Conservation (phyloP, 352 stramenopile genomes). For the Globisporangium nodosum region DNA sequence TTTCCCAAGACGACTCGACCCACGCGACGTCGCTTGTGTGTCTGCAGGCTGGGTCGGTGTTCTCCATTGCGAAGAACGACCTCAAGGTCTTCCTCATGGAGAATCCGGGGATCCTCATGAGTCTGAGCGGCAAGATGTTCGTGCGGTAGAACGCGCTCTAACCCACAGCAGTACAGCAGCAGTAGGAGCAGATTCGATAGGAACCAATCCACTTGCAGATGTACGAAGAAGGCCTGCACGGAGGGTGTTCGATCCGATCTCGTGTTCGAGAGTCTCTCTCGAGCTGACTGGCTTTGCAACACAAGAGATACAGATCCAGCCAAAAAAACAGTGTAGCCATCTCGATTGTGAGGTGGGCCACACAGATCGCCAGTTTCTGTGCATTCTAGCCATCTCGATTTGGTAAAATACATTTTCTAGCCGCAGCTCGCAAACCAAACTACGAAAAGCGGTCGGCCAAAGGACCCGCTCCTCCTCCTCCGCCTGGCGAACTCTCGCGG, state of each 20-base stretch:
- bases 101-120: constrained; percentile 72
- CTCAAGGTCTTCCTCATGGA: constrained; percentile 65
- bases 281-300: no score
- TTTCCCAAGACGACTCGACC: constrained; percentile 36
- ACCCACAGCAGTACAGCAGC: not conserved
- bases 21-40: constrained; percentile 62
- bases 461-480: not conserved
- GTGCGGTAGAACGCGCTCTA: constrained; percentile 20
- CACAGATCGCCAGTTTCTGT: not conserved
- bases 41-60: constrained; percentile 43
- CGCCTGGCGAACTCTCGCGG: not conserved
- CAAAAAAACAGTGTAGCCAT: not conserved
- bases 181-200: no score
- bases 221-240: no score
- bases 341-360: not conserved
- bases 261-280: no score
- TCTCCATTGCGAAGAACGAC: constrained; percentile 62
- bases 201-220: no score
- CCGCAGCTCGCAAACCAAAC: not conserved
- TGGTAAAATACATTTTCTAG: not conserved
- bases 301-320: no score
- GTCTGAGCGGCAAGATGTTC: constrained; percentile 54
- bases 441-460: not conserved
- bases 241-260: no score
- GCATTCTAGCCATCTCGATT: not conserved